Percentiles rank a stretch among this genome's conserved stretches.
phyloP scores from a whole-genome alignment of 495 filamentous ascomycete species.

The Xylaria longipes region DNA sequence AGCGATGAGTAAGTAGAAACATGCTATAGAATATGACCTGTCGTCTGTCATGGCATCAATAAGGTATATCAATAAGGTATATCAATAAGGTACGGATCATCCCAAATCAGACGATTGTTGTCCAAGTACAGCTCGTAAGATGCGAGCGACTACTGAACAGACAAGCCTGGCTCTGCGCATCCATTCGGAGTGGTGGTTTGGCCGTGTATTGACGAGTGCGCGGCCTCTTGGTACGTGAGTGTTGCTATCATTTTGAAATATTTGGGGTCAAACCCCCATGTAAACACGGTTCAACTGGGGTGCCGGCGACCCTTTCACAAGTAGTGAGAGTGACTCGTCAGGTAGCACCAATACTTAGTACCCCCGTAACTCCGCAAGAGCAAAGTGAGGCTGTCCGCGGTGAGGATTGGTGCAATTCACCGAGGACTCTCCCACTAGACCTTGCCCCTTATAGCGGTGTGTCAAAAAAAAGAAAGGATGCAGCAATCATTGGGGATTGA shows the following conservation, averaged over 20 bases:
- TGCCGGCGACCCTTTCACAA: slow-evolving; percentile 1
- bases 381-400: slow-evolving; percentile 21
- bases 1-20: slow-evolving; percentile 1
- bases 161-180: neutral
- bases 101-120: slow-evolving; percentile 11
- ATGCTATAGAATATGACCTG: slow-evolving; percentile 23
- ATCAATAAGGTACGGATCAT: slow-evolving; percentile 7
- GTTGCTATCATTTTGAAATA: neutral
- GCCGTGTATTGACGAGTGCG: neutral
- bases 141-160: neutral
- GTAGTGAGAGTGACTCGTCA: slow-evolving; percentile 14
- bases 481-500: neutral
- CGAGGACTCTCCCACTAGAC: slow-evolving; percentile 14
- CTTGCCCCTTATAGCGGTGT: slow-evolving; percentile 22
- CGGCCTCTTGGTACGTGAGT: neutral
- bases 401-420: slow-evolving; percentile 26
- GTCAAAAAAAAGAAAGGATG: slow-evolving; percentile 19
- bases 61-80: neutral
- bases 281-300: slow-evolving; percentile 7
- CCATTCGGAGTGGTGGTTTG: neutral
- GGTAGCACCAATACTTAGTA: slow-evolving; percentile 13
- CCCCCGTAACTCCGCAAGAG: slow-evolving; percentile 9
- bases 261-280: neutral
- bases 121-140: slow-evolving; percentile 22
- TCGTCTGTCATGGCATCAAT: slow-evolving; percentile 16